Evolutionary conservation across 2,329 filamentous ascomycete species (phyloP).

Genomic region (Onygenales sp.): DNA sequence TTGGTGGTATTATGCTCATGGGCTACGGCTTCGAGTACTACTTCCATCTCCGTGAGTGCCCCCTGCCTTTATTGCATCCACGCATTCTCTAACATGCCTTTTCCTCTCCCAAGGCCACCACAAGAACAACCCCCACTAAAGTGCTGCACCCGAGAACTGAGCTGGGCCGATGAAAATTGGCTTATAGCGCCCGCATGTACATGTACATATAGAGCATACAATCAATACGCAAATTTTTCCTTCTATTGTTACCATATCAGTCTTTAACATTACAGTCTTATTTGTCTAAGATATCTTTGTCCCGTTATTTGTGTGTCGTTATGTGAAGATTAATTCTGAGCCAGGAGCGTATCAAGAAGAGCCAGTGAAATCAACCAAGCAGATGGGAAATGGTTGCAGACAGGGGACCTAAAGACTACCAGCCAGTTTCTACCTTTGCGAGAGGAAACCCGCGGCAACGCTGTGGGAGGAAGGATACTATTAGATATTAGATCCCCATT

Average conservation of each 20-base stretch:
- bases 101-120: constrained; percentile 67
- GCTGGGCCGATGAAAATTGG: neutral
- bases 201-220: constrained; percentile 33
- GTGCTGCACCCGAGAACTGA: constrained; percentile 5
- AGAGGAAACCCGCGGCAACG: too few species aligned
- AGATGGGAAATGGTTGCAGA: too few species aligned
- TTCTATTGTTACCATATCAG: constrained; percentile 4
- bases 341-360: too few species aligned
- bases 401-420: too few species aligned
- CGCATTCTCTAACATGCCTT: constrained; percentile 4
- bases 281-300: too few species aligned
- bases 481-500: too few species aligned
- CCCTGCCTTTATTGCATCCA: neutral
- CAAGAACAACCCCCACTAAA: constrained; percentile 99
- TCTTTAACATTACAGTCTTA: neutral
- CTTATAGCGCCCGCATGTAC: neutral
- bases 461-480: too few species aligned
- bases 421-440: too few species aligned
- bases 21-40: constrained; percentile 99
- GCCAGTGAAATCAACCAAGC: too few species aligned
- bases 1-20: constrained; percentile 65
- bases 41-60: constrained; percentile 90
- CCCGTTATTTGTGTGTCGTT: too few species aligned
- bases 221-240: constrained; percentile 12
- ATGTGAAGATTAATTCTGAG: too few species aligned